phyloP scores from a whole-genome alignment of 768 basidiomycete genomes.

The Kwoniella sp. region DNA sequence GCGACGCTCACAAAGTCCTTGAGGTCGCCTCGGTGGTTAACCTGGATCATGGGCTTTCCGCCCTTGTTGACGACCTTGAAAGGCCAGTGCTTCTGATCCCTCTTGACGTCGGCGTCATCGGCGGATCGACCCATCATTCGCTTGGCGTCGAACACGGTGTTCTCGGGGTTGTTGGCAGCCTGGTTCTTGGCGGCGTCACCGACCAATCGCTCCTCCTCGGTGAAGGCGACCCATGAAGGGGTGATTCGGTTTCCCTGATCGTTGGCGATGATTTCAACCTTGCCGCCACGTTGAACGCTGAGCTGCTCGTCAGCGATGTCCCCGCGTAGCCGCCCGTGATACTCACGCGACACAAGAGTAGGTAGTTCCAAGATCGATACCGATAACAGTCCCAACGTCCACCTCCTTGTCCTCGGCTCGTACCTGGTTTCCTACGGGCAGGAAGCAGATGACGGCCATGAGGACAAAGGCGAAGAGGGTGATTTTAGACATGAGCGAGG shows the following conservation, averaged over 20 bases:
- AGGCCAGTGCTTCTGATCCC: constrained; percentile 55
- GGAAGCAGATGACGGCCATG: constrained; percentile 68
- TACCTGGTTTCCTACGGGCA: constrained; percentile 62
- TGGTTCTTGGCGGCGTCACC: constrained; percentile 97
- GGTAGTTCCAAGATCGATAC: constrained; percentile 82
- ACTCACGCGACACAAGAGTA: constrained; percentile 94
- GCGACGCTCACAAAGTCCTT: constrained; percentile 46
- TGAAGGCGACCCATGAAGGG: constrained; percentile 78
- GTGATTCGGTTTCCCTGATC: constrained; percentile 87
- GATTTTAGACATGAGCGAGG: constrained; percentile 39
- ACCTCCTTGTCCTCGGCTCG: constrained; percentile 61
- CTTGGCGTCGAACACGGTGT: constrained; percentile 96
- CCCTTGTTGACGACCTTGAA: constrained; percentile 53
- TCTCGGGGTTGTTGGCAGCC: constrained; percentile 80
- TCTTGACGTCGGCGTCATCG: constrained; percentile 55
- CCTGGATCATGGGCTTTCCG: constrained; percentile 53
- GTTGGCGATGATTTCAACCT: constrained; percentile 84
- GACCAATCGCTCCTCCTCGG: constrained; percentile 74
- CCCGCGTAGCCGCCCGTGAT: neutral
- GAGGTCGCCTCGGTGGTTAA: constrained; percentile 62
- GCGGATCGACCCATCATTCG: constrained; percentile 92
- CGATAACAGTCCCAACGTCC: constrained; percentile 88
- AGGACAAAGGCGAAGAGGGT: constrained; percentile 56
- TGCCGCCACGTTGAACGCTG: constrained; percentile 77
- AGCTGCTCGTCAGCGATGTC: neutral